Conservation (phyloP, 1,139 yeast genomes). For the Lizanozyma gosingica region DNA sequence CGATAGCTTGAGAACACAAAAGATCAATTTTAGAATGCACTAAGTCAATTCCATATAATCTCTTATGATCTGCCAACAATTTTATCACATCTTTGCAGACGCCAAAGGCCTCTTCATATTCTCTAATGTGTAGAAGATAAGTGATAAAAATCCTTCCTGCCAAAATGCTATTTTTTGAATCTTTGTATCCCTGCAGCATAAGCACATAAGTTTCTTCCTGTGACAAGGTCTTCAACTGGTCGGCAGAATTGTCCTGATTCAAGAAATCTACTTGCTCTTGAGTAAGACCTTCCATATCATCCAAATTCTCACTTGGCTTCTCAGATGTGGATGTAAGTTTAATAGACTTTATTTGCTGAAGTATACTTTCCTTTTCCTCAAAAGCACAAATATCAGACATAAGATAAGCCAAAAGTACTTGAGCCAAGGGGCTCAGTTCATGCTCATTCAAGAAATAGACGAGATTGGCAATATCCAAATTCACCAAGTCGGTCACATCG, state of each 20-base stretch:
- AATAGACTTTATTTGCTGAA: constrained; percentile 2
- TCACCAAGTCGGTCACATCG: constrained; percentile 44
- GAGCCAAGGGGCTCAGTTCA: constrained; percentile 56
- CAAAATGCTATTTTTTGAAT: constrained; percentile 41
- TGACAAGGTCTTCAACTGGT: constrained; percentile 12
- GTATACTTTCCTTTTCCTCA: constrained; percentile 14
- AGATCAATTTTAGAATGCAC: constrained; percentile 49
- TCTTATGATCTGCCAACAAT: constrained; percentile 40
- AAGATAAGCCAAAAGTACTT: constrained; percentile 48
- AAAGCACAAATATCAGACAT: constrained; percentile 65
- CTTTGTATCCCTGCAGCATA: constrained; percentile 45
- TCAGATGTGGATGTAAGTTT: constrained; percentile 4
- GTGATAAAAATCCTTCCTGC: constrained; percentile 59
- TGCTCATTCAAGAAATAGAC: constrained; percentile 46
- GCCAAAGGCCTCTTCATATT: constrained; percentile 56
- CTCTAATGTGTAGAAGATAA: constrained; percentile 51
- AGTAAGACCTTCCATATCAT: constrained; percentile 9
- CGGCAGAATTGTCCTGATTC: background rate
- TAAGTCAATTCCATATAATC: constrained; percentile 39
- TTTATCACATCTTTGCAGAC: constrained; percentile 56
- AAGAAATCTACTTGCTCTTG: background rate
- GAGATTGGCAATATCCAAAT: constrained; percentile 41
- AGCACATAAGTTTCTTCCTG: constrained; percentile 48
- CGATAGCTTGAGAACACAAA: constrained; percentile 60
- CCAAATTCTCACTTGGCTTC: constrained; percentile 12